These are phyloP conservation scores for Emydomyces testavorans DNA, from an alignment of 2,329 filamentous ascomycete genomes.

Conservation along the genomic window DNA sequence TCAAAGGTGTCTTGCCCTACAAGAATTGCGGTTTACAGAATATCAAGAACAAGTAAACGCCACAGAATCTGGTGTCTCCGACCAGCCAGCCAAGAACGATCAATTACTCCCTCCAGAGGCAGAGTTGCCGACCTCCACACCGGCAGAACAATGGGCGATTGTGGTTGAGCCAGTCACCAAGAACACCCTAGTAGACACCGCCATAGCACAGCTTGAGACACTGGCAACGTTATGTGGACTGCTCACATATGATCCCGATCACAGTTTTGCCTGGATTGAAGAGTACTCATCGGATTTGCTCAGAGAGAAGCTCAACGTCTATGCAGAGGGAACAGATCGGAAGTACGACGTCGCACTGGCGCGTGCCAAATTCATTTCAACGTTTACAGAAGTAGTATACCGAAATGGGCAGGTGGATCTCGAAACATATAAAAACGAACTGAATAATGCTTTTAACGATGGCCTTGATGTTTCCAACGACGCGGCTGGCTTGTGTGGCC, in stretches of 20 bases:
- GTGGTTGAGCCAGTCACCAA: conserved; percentile 57
- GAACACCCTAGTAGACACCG: conserved; percentile 55
- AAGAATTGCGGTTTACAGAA: conserved; percentile 41
- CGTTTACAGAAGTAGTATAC: conserved; percentile 48
- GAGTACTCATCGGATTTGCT: conserved; percentile 45
- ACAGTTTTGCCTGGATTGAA: conserved; percentile 46
- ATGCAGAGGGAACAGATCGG: conserved; percentile 37
- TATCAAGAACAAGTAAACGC: conserved; percentile 34
- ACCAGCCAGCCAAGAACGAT: neutral
- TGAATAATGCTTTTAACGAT: conserved; percentile 33
- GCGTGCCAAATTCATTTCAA: conserved; percentile 46
- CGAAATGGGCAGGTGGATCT: conserved; percentile 40
- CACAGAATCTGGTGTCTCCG: conserved; percentile 23
- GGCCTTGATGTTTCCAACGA: conserved; percentile 34
- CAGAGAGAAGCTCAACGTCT: conserved; percentile 43
- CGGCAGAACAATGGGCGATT: conserved; percentile 51
- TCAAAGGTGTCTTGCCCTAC: conserved; percentile 44
- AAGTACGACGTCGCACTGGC: conserved; percentile 44
- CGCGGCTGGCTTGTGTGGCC: conserved; percentile 42
- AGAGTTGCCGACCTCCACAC: conserved; percentile 21
- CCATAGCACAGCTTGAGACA: conserved; percentile 51
- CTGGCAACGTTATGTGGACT: conserved; percentile 43
- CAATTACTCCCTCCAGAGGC: conserved; percentile 16
- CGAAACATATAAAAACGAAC: conserved; percentile 41
- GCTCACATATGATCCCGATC: conserved; percentile 32